Conservation (phyloP, 2,329 filamentous ascomycete genomes). For the Apiospora malaysiana region DNA sequence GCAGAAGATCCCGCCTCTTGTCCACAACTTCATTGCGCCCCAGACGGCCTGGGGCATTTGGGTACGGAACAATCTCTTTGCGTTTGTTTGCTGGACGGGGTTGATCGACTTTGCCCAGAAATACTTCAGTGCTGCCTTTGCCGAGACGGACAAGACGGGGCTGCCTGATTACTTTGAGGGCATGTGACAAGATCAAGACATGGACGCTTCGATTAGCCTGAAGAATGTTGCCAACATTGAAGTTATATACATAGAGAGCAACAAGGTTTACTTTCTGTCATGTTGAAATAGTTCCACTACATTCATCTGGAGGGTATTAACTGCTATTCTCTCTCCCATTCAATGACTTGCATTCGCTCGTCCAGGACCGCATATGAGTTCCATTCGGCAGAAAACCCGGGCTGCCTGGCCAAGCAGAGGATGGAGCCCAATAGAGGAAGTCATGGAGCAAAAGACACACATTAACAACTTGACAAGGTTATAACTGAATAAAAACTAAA, state of each 20-base stretch:
- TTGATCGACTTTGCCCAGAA: conserved; percentile 40
- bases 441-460: no score
- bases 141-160: neutral
- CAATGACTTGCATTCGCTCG: no score
- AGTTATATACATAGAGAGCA: neutral
- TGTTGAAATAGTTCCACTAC: no score
- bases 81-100: conserved; percentile 45
- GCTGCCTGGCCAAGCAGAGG: no score
- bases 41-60: conserved; percentile 52
- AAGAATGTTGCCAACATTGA: neutral
- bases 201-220: neutral
- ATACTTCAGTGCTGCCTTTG: conserved; percentile 30
- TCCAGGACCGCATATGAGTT: no score
- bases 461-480: no score
- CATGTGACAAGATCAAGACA: neutral
- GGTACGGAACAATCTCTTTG: conserved; percentile 49
- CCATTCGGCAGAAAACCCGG: no score
- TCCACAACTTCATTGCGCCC: conserved; percentile 47
- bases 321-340: no score
- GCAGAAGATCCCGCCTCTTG: conserved; percentile 39
- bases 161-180: neutral
- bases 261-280: no score
- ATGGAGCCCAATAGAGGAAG: no score
- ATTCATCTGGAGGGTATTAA: no score
- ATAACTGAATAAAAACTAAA: no score